phyloP scores from a whole-genome alignment of 2,329 filamentous ascomycete genomes.

The Fusarium xyrophilum region DNA sequence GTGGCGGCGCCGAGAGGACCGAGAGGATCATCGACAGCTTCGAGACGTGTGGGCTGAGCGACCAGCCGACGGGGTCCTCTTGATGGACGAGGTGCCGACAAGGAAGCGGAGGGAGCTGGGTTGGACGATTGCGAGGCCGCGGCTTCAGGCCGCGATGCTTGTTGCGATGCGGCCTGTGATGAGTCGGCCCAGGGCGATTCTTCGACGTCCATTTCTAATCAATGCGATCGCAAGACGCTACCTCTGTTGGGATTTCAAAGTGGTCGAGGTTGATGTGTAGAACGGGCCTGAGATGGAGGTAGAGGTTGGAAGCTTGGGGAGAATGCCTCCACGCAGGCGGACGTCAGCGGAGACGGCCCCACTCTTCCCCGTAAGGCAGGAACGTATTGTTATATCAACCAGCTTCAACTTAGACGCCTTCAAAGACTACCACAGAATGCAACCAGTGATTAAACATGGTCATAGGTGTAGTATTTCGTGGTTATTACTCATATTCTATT shows the following conservation, averaged over 20 bases:
- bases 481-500: not conserved
- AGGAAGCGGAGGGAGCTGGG: slow-evolving; percentile 40
- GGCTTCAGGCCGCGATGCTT: slow-evolving; percentile 42
- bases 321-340: slow-evolving; percentile 21
- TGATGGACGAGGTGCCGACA: slow-evolving; percentile 51
- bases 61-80: slow-evolving; percentile 68
- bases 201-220: slow-evolving; percentile 56
- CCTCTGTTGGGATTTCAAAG: slow-evolving; percentile 17
- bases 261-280: not conserved
- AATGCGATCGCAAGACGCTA: slow-evolving; percentile 6
- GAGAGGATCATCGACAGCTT: slow-evolving; percentile 78
- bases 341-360: slow-evolving; percentile 37
- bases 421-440: not conserved
- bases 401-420: not conserved
- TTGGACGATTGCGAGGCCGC: slow-evolving; percentile 43
- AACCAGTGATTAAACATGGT: too few relatives aligned
- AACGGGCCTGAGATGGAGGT: slow-evolving; percentile 19
- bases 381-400: slow-evolving; percentile 18
- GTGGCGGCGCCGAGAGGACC: slow-evolving; percentile 76
- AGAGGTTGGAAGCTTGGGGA: slow-evolving; percentile 37
- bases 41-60: slow-evolving; percentile 77
- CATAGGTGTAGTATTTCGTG: not conserved
- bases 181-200: slow-evolving; percentile 63
- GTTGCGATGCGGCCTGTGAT: slow-evolving; percentile 45
- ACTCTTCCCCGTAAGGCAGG: slow-evolving; percentile 29